Base-by-base conservation (phyloP, 129 eudicot species). In the Escallonia rubra region DNA sequence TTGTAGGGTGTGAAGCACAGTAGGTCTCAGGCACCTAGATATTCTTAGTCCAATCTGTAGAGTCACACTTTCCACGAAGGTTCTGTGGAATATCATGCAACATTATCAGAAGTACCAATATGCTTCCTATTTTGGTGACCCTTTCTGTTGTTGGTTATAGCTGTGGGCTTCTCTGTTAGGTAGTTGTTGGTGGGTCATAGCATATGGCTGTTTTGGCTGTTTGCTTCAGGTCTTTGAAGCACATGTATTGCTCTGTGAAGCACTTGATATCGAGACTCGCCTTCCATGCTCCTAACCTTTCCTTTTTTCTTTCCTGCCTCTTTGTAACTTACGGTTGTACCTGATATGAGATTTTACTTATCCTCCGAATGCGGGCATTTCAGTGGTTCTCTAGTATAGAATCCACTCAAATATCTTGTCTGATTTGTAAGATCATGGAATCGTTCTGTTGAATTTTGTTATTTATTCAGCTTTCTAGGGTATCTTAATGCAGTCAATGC, bases 151-250 rank as follows among this genome's bases (percentile, higher is more conserved):
- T 23, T 56, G 68, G 57, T 43, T 48, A 8, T 46, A 10, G 50
- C 14, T 62, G 63, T 72, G 76, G 76, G 59, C 54, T n/a, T 52
- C 14, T 55, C 54, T 52, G 38, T 46, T 47, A 58, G 63, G 65
- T 65, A 7, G 59, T 15, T 51, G 56, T 7, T 64, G 61, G 54
- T 59, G 68, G 68, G 60, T 16, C 45, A 65, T 53, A 34, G 40
- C 12, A 63, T 9, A n/a, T 42, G 34, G 34, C 34, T 23, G 63
- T 39, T 42, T 62, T n/a, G 50, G 43, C 7, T 43, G 63, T 39
- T 42, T 62, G 53, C 48, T 51, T 60, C 14, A 59, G 67, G 59
- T 70, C 56, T 48, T 59, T 60, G 13, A 49, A 47, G 58, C 45
- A 41, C 59, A 46, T 39, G 49, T 49, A 41, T 41, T 61, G 39